Conservation (phyloP, 495 filamentous ascomycete species). For the Daldinia childiae region DNA sequence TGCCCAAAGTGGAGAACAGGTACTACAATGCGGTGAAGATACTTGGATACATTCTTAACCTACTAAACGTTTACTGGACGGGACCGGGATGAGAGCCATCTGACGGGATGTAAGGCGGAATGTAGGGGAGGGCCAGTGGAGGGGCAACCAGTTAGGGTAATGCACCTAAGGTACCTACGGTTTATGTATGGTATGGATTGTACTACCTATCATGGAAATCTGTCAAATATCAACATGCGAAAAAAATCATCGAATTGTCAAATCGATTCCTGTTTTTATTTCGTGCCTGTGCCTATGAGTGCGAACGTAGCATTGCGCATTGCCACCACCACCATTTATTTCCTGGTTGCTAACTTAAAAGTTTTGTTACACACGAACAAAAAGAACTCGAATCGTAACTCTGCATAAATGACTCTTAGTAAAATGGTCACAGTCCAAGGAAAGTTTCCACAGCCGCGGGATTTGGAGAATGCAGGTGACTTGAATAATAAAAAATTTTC, state of each 20-base stretch:
- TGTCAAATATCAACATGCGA: slow-evolving; percentile 4
- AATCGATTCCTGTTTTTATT: slow-evolving; percentile 11
- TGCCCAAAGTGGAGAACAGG: slow-evolving; percentile 39
- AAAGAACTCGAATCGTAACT: slow-evolving; percentile 13
- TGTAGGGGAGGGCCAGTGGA: not conserved
- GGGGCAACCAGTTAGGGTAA: not conserved
- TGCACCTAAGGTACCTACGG: not conserved
- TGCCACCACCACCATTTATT: slow-evolving; percentile 9
- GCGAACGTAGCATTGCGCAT: slow-evolving; percentile 13
- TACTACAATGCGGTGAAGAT: slow-evolving; percentile 14
- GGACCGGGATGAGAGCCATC: not conserved
- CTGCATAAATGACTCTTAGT: slow-evolving; percentile 23
- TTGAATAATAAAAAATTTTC: slow-evolving; percentile 6
- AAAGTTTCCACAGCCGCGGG: slow-evolving; percentile 36
- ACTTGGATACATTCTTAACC: not conserved
- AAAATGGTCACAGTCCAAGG: slow-evolving; percentile 7
- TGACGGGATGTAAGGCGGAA: not conserved
- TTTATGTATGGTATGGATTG: not conserved
- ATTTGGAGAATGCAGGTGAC: slow-evolving; percentile 35
- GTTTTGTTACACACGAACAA: slow-evolving; percentile 9
- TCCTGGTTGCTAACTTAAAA: not conserved
- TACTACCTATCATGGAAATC: slow-evolving; percentile 13
- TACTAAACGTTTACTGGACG: not conserved
- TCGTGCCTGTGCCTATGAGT: slow-evolving; percentile 12
- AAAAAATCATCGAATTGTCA: slow-evolving; percentile 24